Evolutionary conservation across 2,329 filamentous ascomycete species (phyloP).

Genomic region (Cercospora canescens): DNA sequence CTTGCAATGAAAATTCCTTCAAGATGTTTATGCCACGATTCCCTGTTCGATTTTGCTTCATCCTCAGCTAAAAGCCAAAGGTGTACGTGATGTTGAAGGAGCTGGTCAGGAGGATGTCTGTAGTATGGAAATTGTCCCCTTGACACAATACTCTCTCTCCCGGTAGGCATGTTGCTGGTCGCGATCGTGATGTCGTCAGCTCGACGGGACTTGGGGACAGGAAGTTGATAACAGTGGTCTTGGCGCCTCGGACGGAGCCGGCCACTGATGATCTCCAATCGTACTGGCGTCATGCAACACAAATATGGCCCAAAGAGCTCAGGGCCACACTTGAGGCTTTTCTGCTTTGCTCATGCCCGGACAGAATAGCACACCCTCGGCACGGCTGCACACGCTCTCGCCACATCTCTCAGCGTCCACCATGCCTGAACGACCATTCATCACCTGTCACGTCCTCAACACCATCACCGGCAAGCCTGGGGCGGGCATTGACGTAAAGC

Average conservation of each 20-base stretch:
- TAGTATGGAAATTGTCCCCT: too few relatives aligned
- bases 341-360: background rate
- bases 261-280: background rate
- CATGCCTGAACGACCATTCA: slow-evolving; percentile 51
- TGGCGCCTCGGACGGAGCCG: background rate
- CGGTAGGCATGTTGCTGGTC: background rate
- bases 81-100: too few relatives aligned
- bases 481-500: slow-evolving; percentile 64
- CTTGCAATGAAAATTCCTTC: background rate
- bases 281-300: background rate
- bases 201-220: background rate
- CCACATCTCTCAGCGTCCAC: slow-evolving; percentile 11
- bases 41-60: background rate
- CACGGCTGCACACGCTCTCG: slow-evolving; percentile 17
- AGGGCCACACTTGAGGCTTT: background rate
- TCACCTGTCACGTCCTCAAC: slow-evolving; percentile 87
- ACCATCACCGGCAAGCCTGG: slow-evolving; percentile 73
- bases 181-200: background rate
- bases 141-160: too few relatives aligned
- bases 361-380: background rate
- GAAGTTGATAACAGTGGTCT: background rate
- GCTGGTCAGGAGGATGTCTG: too few relatives aligned
- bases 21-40: background rate
- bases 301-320: background rate
- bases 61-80: background rate